Evolutionary conservation across 192 early-diverging fungal genomes (phyloP).

Genomic region (Entomortierella beljakovae): DNA sequence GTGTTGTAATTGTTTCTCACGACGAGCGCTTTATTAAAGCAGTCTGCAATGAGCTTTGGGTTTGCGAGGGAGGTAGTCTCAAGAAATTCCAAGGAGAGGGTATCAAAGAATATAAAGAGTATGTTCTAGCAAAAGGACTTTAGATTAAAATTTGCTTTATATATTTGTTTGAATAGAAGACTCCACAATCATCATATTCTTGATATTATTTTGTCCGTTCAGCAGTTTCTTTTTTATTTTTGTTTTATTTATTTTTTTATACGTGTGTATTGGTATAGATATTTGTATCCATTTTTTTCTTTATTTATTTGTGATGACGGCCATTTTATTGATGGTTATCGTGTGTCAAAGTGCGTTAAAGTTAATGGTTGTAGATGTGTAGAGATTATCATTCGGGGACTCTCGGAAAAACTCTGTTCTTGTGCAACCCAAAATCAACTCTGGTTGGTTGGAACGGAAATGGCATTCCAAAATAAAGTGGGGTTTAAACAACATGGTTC

Average conservation of each 20-base stretch:
- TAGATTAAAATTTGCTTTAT: slow-evolving; percentile 2
- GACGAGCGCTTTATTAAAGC: slow-evolving; percentile 95
- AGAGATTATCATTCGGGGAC: slow-evolving; percentile 10
- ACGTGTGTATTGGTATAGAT: too few species aligned
- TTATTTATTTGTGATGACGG: too few species aligned
- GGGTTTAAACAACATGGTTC: too few species aligned
- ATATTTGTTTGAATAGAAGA: background rate
- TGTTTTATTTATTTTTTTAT: too few species aligned
- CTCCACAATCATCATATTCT: too few species aligned
- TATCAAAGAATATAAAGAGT: slow-evolving; percentile 84
- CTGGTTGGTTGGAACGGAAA: slow-evolving; percentile 16
- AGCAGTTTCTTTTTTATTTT: too few species aligned
- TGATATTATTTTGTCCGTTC: too few species aligned
- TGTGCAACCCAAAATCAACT: slow-evolving; percentile 21
- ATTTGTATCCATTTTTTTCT: too few species aligned
- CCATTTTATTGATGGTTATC: too few species aligned
- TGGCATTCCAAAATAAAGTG: background rate
- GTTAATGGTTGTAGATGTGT: background rate
- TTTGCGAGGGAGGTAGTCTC: slow-evolving; percentile 88
- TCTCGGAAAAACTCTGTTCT: slow-evolving; percentile 12
- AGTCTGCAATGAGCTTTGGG: slow-evolving; percentile 92
- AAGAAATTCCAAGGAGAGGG: slow-evolving; percentile 87
- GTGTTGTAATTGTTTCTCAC: slow-evolving; percentile 96
- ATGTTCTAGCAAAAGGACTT: slow-evolving; percentile 54
- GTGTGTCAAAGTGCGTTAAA: too few species aligned